Conservation (phyloP, 192 early-diverging fungal genomes). For the Backusella luteola region DNA sequence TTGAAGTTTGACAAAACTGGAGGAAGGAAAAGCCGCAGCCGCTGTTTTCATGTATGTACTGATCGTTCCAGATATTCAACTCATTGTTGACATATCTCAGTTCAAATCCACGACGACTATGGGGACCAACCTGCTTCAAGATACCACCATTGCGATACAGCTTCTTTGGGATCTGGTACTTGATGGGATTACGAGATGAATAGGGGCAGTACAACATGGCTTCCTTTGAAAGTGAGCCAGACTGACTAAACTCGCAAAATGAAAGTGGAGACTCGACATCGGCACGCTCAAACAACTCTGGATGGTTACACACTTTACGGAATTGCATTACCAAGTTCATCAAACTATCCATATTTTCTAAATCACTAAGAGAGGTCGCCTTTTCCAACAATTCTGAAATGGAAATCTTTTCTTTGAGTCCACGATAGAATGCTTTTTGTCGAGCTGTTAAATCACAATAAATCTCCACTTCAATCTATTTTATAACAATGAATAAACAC, state of each 20-base stretch:
- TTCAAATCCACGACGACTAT: slow-evolving; percentile 42
- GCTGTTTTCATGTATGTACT: slow-evolving; percentile 53
- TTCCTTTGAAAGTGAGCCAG: slow-evolving; percentile 62
- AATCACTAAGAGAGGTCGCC: slow-evolving; percentile 59
- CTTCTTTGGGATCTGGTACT: slow-evolving; percentile 65
- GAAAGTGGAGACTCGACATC: slow-evolving; percentile 75
- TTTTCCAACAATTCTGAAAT: slow-evolving; percentile 73
- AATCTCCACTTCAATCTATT: slow-evolving; percentile 76
- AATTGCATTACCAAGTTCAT: slow-evolving; percentile 97
- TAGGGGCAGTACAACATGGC: slow-evolving; percentile 55
- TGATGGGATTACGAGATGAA: slow-evolving; percentile 57
- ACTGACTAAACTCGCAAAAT: slow-evolving; percentile 55
- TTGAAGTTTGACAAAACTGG: slow-evolving; percentile 49
- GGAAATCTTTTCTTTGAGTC: slow-evolving; percentile 77
- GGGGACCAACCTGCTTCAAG: slow-evolving; percentile 39
- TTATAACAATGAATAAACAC: background rate
- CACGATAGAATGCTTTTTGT: slow-evolving; percentile 71
- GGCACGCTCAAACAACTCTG: slow-evolving; percentile 84
- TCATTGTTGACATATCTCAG: slow-evolving; percentile 45
- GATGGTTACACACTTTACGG: slow-evolving; percentile 89
- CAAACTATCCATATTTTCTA: slow-evolving; percentile 75
- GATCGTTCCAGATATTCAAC: slow-evolving; percentile 59
- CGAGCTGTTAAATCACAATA: slow-evolving; percentile 75
- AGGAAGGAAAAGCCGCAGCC: slow-evolving; percentile 54
- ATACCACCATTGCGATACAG: slow-evolving; percentile 67